Percentiles rank a stretch among this genome's conserved stretches.
Evolutionary conservation across 352 stramenopile species (phyloP).

Genomic region (Phytopythium cucurbitacearum): DNA sequence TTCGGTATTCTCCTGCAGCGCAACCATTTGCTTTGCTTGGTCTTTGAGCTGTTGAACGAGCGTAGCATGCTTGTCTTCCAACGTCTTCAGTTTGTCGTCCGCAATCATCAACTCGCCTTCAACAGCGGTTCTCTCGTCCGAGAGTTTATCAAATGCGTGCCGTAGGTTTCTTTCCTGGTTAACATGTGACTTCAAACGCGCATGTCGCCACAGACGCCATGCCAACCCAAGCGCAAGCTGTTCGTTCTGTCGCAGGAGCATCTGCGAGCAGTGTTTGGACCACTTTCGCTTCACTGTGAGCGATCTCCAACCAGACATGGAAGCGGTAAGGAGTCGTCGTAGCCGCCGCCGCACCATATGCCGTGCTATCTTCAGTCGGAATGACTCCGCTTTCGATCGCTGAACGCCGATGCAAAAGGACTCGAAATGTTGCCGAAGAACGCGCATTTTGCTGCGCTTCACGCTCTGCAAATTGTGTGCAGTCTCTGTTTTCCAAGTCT

Average conservation of each 20-base stretch:
- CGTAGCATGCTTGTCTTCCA: conserved; percentile 31
- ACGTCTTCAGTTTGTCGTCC: conserved; percentile 29
- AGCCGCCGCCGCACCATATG: conserved; percentile 24
- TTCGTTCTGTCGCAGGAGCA: conserved; percentile 15
- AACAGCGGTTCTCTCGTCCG: conserved; percentile 35
- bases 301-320: conserved; percentile 18
- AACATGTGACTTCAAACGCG: conserved; percentile 14
- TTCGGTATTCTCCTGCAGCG: conserved; percentile 29
- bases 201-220: conserved; percentile 42
- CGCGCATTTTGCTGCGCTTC: conserved; percentile 40
- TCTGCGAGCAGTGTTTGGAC: conserved; percentile 10
- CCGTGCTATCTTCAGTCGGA: conserved; percentile 15
- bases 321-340: conserved; percentile 11
- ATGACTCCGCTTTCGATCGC: conserved; percentile 16
- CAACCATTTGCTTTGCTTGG: conserved; percentile 20
- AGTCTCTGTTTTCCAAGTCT: conserved; percentile 37
- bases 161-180: conserved; percentile 11
- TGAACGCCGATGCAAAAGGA: conserved; percentile 34
- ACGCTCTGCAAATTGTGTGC: conserved; percentile 31
- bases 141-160: conserved; percentile 8
- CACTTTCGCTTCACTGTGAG: conserved; percentile 14
- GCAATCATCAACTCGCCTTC: conserved; percentile 40
- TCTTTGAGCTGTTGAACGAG: conserved; percentile 22
- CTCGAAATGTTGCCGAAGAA: conserved; percentile 48
- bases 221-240: conserved; percentile 11